phyloP scores from a whole-genome alignment of 2,329 filamentous ascomycete species.

The Monilinia fructicola region DNA sequence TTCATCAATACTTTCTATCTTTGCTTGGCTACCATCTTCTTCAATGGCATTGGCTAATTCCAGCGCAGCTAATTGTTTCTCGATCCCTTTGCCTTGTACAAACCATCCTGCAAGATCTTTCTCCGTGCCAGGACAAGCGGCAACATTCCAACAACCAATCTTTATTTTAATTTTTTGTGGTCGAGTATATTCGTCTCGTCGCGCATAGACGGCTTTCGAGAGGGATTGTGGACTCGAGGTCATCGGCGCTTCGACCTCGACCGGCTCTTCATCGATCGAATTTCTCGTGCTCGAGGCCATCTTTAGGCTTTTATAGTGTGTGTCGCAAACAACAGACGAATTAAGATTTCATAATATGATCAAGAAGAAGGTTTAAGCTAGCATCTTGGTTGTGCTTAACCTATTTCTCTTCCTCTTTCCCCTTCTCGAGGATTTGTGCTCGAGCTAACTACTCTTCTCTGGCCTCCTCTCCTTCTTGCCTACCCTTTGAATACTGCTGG shows the following conservation, averaged over 20 bases:
- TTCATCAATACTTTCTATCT: conserved; percentile 47
- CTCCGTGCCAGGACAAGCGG: conserved; percentile 78
- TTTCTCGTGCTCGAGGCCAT: conserved; percentile 29
- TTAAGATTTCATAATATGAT: conserved; percentile 5
- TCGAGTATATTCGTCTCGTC: conserved; percentile 76
- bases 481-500: conserved; percentile 7
- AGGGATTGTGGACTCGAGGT: conserved; percentile 56
- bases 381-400: conserved; percentile 21
- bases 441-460: conserved; percentile 8
- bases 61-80: conserved; percentile 60
- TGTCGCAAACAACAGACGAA: not conserved
- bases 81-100: conserved; percentile 69
- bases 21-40: conserved; percentile 37
- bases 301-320: not conserved
- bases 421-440: conserved; percentile 6
- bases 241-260: conserved; percentile 24
- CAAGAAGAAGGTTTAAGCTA: not conserved
- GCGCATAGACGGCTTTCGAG: conserved; percentile 66
- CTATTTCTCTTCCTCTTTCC: not conserved
- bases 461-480: not conserved
- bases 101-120: conserved; percentile 91
- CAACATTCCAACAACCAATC: conserved; percentile 94
- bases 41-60: conserved; percentile 46
- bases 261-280: conserved; percentile 24
- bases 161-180: conserved; percentile 78